Evolutionary conservation across 371 early-diverging fungal genomes (phyloP), one percentile per base, ranked within the genome.

Genomic region (Mortierella sp.): DNA sequence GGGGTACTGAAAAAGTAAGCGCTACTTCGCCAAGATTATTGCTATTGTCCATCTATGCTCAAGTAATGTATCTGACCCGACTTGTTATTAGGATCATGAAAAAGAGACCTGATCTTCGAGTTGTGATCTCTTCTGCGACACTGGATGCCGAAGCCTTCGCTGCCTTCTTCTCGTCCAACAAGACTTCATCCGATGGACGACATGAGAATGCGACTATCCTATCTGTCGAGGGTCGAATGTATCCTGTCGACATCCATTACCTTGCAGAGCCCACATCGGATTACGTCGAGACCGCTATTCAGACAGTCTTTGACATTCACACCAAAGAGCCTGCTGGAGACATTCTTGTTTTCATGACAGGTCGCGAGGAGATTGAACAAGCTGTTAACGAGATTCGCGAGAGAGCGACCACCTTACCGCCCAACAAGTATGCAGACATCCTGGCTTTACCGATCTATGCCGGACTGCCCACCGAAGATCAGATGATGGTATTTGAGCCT

Each of bases 401-500:
- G 41, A n/a, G n/a, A n/a, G n/a, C n/a, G n/a, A n/a, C n/a, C n/a
- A n/a, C n/a, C n/a, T n/a, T n/a, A n/a, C n/a, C n/a, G n/a, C n/a
- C n/a, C n/a, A 79, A 82, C 55, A 64, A 77, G 22, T 61, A 79
- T 72, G 79, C 85, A 71, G 57, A 63, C 28, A 83, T 94, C 54
- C 81, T 92, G 9, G 62, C 69, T 21, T 91, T 92, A 62, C 98
- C 98, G 1, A 88, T 98, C 19, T 97, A 98, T 70, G 92, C 98
- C 22, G 92, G 91, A 63, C 83, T 98, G 59, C 98, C 96, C 34
- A 86, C 94, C 0, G 90, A 92, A 49, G 88, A 94, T 57, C 98
- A 96, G 83, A 87, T 88, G 60, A 91, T 94, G 47, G 96, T 98
- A 29, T 98, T 98, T 85, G 95, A 95, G 54, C 90, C 90, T 4